Evolutionary conservation across 129 eudicot genomes (phyloP), one percentile per base, ranked within the genome.

Genomic region (Artemisia annua): DNA sequence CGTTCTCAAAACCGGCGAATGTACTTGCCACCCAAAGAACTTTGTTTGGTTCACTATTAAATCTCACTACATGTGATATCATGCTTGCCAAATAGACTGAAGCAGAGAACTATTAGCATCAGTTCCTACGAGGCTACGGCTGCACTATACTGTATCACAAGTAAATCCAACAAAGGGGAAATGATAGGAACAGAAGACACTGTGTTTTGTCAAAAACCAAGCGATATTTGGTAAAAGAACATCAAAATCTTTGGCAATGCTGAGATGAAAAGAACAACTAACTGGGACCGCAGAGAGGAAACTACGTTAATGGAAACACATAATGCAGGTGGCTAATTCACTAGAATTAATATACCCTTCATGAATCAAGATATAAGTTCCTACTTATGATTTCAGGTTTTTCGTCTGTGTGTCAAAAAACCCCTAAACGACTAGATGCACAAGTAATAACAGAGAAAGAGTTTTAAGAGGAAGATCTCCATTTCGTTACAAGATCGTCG

Each of bases 401-500:
- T 67, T 55, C 71, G 20, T 73, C 48, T 51, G 30, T 60, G 11
- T 48, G 39, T 3, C 5, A 53, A 75, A 75, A 44, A 57, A 5
- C 22, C 48, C 39, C 11, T 72, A 62, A 48, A 62, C n/a, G 20
- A 19, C 50, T 59, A 61, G 32, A 43, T 50, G 19, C 65, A 54
- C 66, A 39, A 75, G 48, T 55, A 54, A 52, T 46, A 61, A 50
- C 71, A 75, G 24, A 16, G 16, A 62, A 54, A 44, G 44, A 48
- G 48, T 46, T 60, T 75, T 65, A 78, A 0, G 77, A 78, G 0
- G 77, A 76, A 74, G 87, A 81, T 85, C 83, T 87, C 96, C 95
- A 87, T 79, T 88, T 93, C 81, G 80, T 78, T 56, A 70, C 75
- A 73, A 93, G 89, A 71, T 80, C 72, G 18, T 85, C 90, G 52